Evolutionary conservation across 345 rosid species (phyloP), one percentile per base, ranked within the genome.

Genomic region (Acer yangbiense): DNA sequence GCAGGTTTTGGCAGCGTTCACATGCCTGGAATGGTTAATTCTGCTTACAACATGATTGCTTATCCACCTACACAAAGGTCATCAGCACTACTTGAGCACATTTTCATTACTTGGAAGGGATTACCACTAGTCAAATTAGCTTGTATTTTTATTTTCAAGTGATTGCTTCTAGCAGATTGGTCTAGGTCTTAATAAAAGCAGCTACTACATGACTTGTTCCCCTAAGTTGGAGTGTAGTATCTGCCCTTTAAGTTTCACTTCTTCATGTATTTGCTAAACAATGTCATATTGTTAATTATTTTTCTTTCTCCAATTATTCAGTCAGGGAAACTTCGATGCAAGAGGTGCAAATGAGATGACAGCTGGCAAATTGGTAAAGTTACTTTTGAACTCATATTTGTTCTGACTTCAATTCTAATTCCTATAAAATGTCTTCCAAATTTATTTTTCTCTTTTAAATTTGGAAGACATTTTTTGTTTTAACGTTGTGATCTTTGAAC

Each of bases 11-110:
- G 97, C 91, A 91, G 98, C 95, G 75, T 86, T 87, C 92, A 89
- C 90, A 69, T 88, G 83, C 89, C 95, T 92, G 98, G 97, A 90
- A 89, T 86, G 90, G 78, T 84, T 93, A 93, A 86, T 90, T 86
- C 98, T 88, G 87, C 97, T 87, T 77, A 87, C 98, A 87, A 80
- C 97, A 92, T 82, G 81, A 89, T 85, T 93, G 94, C 88, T 90
- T 92, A 89, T 90, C 88, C 98, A 90, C 84, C 95, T 92, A 85
- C 94, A 93, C 97, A 84, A 86, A 95, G 97, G 97, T 95, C 93
- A 82, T 88, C 87, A 88, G 97, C 97, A 92, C 97, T 85, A 81
- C 95, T 90, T 90, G 75, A 87, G 86, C 93, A 90, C 95, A 83
- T 79, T 69, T 84, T 84, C 76, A 52, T 85, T 83, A 76, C 84